Conservation (phyloP, 2,329 filamentous ascomycete genomes). For the Aspergillus glaucus region DNA sequence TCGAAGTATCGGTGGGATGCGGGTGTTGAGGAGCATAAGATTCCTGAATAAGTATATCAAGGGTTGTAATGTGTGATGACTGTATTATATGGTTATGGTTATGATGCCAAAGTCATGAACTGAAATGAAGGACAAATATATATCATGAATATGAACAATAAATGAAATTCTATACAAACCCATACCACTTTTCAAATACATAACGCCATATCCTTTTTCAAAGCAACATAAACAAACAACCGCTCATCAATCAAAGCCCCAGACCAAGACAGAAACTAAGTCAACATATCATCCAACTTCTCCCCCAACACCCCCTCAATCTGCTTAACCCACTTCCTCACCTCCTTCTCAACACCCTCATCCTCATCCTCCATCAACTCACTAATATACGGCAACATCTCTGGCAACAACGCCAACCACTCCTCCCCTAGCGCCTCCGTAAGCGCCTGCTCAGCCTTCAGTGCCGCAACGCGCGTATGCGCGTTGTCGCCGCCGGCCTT, state of each 20-base stretch:
- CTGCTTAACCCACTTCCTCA: slow-evolving; percentile 78
- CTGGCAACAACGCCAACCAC: slow-evolving; percentile 82
- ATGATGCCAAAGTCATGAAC: background rate
- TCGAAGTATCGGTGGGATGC: slow-evolving; percentile 33
- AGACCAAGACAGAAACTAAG: slow-evolving; percentile 44
- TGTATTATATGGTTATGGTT: background rate
- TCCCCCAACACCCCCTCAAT: slow-evolving; percentile 89
- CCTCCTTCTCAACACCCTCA: slow-evolving; percentile 84
- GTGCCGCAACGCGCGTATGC: slow-evolving; percentile 69
- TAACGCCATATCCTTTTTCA: background rate
- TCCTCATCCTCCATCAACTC: slow-evolving; percentile 96
- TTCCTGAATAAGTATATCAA: slow-evolving; percentile 15
- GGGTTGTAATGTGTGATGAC: background rate
- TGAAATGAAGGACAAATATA: too few relatives aligned
- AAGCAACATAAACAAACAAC: too few relatives aligned
- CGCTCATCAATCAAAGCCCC: background rate
- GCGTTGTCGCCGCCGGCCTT: slow-evolving; percentile 50
- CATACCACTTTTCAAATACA: background rate
- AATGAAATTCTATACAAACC: background rate
- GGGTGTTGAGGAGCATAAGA: slow-evolving; percentile 25
- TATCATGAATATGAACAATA: background rate
- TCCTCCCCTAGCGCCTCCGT: slow-evolving; percentile 82
- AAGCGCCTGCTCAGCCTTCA: slow-evolving; percentile 73
- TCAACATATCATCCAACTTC: slow-evolving; percentile 85
- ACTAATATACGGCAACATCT: slow-evolving; percentile 95